Evolutionary conservation across 495 filamentous ascomycete species (phyloP), one percentile per base, ranked within the genome.

Genomic region (Oidiodendron maius): DNA sequence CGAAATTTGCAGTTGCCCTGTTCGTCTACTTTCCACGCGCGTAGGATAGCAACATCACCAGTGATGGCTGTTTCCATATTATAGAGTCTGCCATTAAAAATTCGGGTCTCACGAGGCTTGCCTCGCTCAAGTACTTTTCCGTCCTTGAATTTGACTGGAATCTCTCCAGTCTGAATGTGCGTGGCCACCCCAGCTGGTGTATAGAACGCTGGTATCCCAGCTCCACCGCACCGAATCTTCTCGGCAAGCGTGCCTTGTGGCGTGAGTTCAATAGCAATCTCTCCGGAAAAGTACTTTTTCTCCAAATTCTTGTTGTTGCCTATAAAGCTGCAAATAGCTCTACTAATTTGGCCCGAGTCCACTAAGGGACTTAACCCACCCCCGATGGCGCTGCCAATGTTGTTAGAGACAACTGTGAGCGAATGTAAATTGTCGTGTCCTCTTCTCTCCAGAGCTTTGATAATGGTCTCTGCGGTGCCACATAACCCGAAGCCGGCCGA

Each of bases 161-260:
- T 79, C 26, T 80, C 74, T 25, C 81, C 81, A 0, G 75, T 70
- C 58, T 83, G 77, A 8, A 84, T 63, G n/a, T n/a, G n/a, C n/a
- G n/a, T n/a, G n/a, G n/a, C n/a, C n/a, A 78, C 71, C 4, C 79
- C 81, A 3, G 81, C 81, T 1, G 80, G 78, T 0, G 81, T 84
- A 55, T 72, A 84, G 52, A 84, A 84, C 1, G 80, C 81, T n/a
- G 81, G 81, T 17, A 84, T 82, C 1, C 81, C 81, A 13, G 78
- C 78, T 10, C 81, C 81, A 0, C 77, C 81, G 3, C 78, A 78
- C 11, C 80, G 58, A 47, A 81, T 68, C 53, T 77, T 69, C 66
- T 84, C 81, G 0, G 80, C 81, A 23, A 84, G 61, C 9, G 80
- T 83, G 4, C 81, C 81, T 58, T 84, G 81, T 0, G 81, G 81